Evolutionary conservation across 345 rosid genomes (phyloP).

Genomic region (Balakata baccata): DNA sequence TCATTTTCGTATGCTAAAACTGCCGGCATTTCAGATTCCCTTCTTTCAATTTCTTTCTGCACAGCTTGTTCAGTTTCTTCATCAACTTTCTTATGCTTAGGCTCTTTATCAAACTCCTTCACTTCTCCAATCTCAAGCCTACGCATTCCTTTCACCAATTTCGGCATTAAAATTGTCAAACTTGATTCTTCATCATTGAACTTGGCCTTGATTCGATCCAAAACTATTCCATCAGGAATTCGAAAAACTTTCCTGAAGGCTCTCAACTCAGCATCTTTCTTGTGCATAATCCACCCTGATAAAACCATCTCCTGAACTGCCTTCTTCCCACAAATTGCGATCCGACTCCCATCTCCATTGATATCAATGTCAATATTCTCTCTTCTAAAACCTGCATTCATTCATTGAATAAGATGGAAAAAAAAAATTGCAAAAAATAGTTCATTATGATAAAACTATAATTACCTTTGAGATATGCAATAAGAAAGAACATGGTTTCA

Average conservation of each 20-base stretch:
- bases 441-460: background rate
- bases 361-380: slow-evolving; percentile 62
- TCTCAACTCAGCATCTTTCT: slow-evolving; percentile 52
- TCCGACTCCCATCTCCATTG: slow-evolving; percentile 56
- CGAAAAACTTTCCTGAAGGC: slow-evolving; percentile 51
- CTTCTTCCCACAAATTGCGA: slow-evolving; percentile 53
- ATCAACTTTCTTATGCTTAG: slow-evolving; percentile 11
- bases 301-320: slow-evolving; percentile 67
- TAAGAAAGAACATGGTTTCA: slow-evolving; percentile 56
- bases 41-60: slow-evolving; percentile 14
- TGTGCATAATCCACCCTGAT: slow-evolving; percentile 57
- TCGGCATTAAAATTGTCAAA: slow-evolving; percentile 62
- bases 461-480: slow-evolving; percentile 66
- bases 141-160: slow-evolving; percentile 50
- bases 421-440: background rate
- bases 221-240: slow-evolving; percentile 54
- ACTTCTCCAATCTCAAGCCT: slow-evolving; percentile 57
- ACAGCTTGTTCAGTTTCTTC: slow-evolving; percentile 22
- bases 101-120: background rate
- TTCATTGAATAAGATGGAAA: background rate
- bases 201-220: slow-evolving; percentile 65
- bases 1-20: background rate
- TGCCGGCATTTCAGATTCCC: slow-evolving; percentile 10
- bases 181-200: slow-evolving; percentile 51
- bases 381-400: slow-evolving; percentile 56